Conservation (phyloP, 2,329 filamentous ascomycete genomes). For the Xenoacremonium recifei region DNA sequence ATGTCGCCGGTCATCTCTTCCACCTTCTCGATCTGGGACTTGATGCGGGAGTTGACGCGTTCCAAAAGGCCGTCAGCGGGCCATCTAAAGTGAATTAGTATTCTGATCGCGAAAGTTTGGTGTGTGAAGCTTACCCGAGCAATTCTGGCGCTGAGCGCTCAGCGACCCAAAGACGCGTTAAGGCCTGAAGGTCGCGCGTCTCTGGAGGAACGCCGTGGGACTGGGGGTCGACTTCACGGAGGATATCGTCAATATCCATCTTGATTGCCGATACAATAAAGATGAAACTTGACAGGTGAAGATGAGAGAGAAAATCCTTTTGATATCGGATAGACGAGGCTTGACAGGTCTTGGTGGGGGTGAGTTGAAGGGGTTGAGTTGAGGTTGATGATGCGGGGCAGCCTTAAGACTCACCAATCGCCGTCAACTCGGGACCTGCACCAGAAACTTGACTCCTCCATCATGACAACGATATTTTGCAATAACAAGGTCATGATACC, state of each 20-base stretch:
- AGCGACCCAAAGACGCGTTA: constrained; percentile 91
- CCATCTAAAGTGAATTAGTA: constrained; percentile 44
- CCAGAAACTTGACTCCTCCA: too few species aligned
- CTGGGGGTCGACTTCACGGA: constrained; percentile 67
- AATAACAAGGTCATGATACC: too few species aligned
- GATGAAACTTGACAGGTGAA: too few species aligned
- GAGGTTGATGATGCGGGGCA: too few species aligned
- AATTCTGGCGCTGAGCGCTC: constrained; percentile 88
- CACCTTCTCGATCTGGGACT: constrained; percentile 67
- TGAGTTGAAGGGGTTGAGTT: too few species aligned
- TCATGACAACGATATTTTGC: too few species aligned
- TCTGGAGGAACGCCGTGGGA: constrained; percentile 54
- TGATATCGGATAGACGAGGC: too few species aligned
- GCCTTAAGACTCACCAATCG: too few species aligned
- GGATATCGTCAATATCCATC: constrained; percentile 81
- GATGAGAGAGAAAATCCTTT: too few species aligned
- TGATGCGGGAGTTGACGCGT: constrained; percentile 71
- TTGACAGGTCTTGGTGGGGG: too few species aligned
- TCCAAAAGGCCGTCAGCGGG: constrained; percentile 74
- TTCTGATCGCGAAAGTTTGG: not conserved
- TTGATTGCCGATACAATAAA: not conserved
- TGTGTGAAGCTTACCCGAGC: constrained; percentile 59
- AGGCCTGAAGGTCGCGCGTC: constrained; percentile 76
- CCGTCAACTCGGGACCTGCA: too few species aligned
- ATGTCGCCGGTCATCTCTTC: constrained; percentile 79